Base-by-base conservation (phyloP, 208 protist genomes). In the Leishmania lainsoni region DNA sequence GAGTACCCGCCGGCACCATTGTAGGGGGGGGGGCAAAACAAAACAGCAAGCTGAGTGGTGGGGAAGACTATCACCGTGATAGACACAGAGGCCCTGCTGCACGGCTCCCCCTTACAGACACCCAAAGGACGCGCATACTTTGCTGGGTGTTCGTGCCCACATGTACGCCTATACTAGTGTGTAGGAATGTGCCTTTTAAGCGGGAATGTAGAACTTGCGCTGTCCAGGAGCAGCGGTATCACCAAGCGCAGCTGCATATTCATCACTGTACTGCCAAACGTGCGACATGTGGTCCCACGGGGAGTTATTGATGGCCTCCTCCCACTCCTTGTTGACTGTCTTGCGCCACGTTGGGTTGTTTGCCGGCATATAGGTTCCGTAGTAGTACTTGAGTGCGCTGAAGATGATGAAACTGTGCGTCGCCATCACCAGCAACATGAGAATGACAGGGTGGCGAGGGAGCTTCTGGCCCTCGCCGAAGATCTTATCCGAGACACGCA, bases 231-330 rank as follows among this genome's bases (percentile, higher is more conserved):
- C 87, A 65, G 73, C 87, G 56, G 86, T 83, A 74, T 94, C 90
- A 32, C 92, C 93, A 29, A 97, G 78, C 71, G 87, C 88, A 42
- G 91, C 88, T 29, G 91, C 91, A 84, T 93, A 95, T 76, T 92
- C 76, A 75, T 97, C 92, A 81, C 87, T 93, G 92, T 97, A 97
- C 81, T 95, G 90, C 93, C 93, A 97, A 70, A 97, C 92, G 74
- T 97, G 93, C 32, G 93, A 97, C 91, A 94, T 95, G 91, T 97
- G 93, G 75, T 97, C 91, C 93, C 93, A 97, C 71, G 93, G 93
- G 20, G 93, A 97, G 85, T 85, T 97, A 88, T 95, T 94, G 81
- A 97, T 97, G 35, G 93, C 93, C 88, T 97, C 93, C 89, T 97
- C 93, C 93, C 93, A 97, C 88, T 97, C 93, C 87, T 97, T 97